Evolutionary conservation across 2,329 filamentous ascomycete species (phyloP).

Genomic region (Arachnopeziza araneosa): DNA sequence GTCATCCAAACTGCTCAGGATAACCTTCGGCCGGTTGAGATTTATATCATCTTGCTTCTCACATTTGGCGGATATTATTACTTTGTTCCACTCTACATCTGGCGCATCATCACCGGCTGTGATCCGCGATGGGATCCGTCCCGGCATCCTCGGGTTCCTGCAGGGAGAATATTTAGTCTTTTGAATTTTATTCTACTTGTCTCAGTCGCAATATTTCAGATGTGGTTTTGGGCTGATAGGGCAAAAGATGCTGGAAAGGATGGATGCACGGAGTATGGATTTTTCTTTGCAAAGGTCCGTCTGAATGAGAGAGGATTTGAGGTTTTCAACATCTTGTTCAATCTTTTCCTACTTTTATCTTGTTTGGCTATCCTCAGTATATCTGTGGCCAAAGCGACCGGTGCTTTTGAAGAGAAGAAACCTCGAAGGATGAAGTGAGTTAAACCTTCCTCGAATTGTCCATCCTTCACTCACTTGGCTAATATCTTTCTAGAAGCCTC

Average conservation of each 20-base stretch:
- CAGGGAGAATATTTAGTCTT: slow-evolving; percentile 3
- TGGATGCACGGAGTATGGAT: slow-evolving; percentile 9
- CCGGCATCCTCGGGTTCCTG: slow-evolving; percentile 9
- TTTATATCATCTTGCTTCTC: slow-evolving; percentile 13
- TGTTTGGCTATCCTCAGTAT: slow-evolving; percentile 4
- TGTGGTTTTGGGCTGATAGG: slow-evolving; percentile 14
- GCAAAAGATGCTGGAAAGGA: background rate
- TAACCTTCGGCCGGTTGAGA: slow-evolving; percentile 9
- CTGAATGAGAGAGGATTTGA: slow-evolving; percentile 8
- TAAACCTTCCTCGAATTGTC: background rate
- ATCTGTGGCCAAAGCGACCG: background rate
- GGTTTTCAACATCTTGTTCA: slow-evolving; percentile 8
- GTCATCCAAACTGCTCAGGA: slow-evolving; percentile 7
- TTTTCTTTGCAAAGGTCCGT: slow-evolving; percentile 12
- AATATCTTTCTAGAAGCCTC: background rate
- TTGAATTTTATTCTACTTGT: slow-evolving; percentile 12
- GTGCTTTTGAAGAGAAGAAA: background rate
- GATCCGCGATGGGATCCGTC: slow-evolving; percentile 10
- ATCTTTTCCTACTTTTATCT: slow-evolving; percentile 7
- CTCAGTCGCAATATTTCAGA: slow-evolving; percentile 10
- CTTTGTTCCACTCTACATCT: slow-evolving; percentile 11
- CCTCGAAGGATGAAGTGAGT: slow-evolving; percentile 1
- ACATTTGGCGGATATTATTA: slow-evolving; percentile 12
- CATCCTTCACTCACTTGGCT: too few relatives aligned
- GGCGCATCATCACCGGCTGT: slow-evolving; percentile 8